A percentile compares a stretch with the other conserved stretches of the same genome.
These are phyloP conservation scores for Cyberlindnera meyerae DNA, from an alignment of 805 yeast genomes.

Conservation along the genomic window DNA sequence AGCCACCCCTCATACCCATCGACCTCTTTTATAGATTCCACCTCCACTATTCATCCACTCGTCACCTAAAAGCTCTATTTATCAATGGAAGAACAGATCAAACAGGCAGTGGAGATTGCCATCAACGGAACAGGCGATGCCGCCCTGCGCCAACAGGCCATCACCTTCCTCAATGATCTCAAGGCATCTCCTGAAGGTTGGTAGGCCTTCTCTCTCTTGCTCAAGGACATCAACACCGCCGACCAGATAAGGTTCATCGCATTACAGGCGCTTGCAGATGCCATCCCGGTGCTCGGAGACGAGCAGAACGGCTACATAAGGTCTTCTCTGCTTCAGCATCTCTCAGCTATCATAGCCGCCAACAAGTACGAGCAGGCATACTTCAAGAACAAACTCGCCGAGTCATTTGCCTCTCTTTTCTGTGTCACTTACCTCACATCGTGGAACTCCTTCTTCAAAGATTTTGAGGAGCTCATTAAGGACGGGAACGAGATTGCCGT, in stretches of 20 bases:
- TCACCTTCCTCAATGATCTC: slow-evolving; percentile 38
- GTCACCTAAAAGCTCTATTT: not conserved
- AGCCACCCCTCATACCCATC: no score
- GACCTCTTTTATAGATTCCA: no score
- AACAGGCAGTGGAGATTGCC: slow-evolving; percentile 29
- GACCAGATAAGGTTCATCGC: slow-evolving; percentile 28
- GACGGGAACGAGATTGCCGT: slow-evolving; percentile 26
- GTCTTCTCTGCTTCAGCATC: slow-evolving; percentile 20
- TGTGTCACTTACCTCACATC: slow-evolving; percentile 40
- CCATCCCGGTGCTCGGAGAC: slow-evolving; percentile 18
- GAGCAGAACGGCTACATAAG: slow-evolving; percentile 23
- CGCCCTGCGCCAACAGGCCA: slow-evolving; percentile 32
- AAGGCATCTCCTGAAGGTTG: slow-evolving; percentile 42
- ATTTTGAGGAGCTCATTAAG: slow-evolving; percentile 36
- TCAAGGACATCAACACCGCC: slow-evolving; percentile 27
- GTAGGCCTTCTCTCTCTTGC: slow-evolving; percentile 39
- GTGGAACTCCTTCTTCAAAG: slow-evolving; percentile 50
- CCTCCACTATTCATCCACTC: no score
- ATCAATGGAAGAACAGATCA: slow-evolving; percentile 23
- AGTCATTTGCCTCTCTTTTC: slow-evolving; percentile 49
- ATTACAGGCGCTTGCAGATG: slow-evolving; percentile 25
- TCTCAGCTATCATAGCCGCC: slow-evolving; percentile 17
- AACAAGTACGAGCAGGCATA: slow-evolving; percentile 33
- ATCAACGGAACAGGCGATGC: slow-evolving; percentile 25
- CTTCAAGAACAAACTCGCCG: slow-evolving; percentile 54